These are phyloP conservation scores for Phanerochaete carnosa DNA, from an alignment of 768 basidiomycete species.

Conservation along the genomic window DNA sequence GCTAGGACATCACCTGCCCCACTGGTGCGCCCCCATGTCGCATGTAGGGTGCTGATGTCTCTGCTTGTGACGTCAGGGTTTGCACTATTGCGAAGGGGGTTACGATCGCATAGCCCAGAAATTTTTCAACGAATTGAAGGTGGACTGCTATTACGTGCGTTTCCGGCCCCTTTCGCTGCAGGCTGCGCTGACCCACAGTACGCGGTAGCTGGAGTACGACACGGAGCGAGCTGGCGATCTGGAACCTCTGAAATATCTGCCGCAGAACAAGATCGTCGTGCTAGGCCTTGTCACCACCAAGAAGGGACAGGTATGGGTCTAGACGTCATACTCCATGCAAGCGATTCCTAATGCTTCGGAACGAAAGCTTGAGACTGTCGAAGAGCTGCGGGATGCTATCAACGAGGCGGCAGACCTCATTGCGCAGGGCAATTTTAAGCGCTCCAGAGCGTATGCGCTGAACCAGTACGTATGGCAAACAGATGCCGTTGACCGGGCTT, in stretches of 20 bases:
- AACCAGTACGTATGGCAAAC: conserved; percentile 26
- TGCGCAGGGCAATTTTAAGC: conserved; percentile 29
- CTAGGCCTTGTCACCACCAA: conserved; percentile 46
- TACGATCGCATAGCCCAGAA: conserved; percentile 51
- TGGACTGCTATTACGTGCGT: conserved; percentile 45
- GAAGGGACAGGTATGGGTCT: conserved; percentile 30
- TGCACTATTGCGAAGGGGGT: conserved; percentile 57
- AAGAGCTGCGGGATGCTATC: conserved; percentile 35
- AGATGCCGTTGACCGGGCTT: not conserved
- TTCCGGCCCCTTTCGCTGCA: not conserved
- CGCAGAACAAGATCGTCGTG: conserved; percentile 38
- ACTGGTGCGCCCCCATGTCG: not conserved
- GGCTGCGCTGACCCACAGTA: not conserved
- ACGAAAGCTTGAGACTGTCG: conserved; percentile 37
- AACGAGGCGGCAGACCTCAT: conserved; percentile 39
- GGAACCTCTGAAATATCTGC: conserved; percentile 47
- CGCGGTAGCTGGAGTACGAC: conserved; percentile 55
- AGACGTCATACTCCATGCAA: not conserved
- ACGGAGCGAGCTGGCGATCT: conserved; percentile 57
- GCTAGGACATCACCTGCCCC: not conserved
- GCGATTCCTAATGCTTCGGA: not conserved
- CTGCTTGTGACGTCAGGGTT: conserved; percentile 33
- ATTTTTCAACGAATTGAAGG: conserved; percentile 54
- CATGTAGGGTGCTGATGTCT: conserved; percentile 24
- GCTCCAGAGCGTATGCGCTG: conserved; percentile 36